These are phyloP conservation scores for Botryotinia convoluta DNA, from an alignment of 2,329 filamentous ascomycete species.

Conservation along the genomic window DNA sequence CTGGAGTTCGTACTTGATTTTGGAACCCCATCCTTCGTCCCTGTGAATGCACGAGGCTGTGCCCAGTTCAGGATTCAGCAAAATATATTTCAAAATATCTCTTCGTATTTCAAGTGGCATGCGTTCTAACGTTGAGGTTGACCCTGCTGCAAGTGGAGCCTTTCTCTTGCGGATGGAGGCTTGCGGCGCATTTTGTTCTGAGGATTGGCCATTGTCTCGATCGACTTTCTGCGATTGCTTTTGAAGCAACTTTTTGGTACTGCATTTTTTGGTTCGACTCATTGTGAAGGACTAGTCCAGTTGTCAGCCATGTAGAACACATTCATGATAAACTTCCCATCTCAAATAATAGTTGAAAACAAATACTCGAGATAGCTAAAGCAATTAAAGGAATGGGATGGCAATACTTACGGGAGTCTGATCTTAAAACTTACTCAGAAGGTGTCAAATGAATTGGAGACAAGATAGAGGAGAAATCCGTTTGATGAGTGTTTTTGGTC, in stretches of 20 bases:
- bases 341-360: neutral
- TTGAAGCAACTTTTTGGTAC: neutral
- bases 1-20: neutral
- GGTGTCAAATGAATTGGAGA: neutral
- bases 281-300: neutral
- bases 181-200: neutral
- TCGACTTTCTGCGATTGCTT: too few relatives aligned
- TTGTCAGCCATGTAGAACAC: neutral
- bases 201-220: neutral
- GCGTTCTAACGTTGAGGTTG: neutral
- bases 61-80: neutral
- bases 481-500: neutral
- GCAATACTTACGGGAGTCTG: neutral
- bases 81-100: neutral
- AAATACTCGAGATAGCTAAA: neutral
- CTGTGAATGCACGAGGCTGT: neutral
- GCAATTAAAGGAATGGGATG: accelerated
- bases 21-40: neutral
- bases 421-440: neutral
- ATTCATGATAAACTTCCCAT: neutral
- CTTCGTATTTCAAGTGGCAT: neutral
- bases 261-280: neutral
- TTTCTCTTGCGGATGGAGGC: neutral
- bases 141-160: neutral
- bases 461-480: neutral